These are phyloP conservation scores for Coprinopsis cinerea DNA, from an alignment of 768 basidiomycete genomes.

Conservation along the genomic window DNA sequence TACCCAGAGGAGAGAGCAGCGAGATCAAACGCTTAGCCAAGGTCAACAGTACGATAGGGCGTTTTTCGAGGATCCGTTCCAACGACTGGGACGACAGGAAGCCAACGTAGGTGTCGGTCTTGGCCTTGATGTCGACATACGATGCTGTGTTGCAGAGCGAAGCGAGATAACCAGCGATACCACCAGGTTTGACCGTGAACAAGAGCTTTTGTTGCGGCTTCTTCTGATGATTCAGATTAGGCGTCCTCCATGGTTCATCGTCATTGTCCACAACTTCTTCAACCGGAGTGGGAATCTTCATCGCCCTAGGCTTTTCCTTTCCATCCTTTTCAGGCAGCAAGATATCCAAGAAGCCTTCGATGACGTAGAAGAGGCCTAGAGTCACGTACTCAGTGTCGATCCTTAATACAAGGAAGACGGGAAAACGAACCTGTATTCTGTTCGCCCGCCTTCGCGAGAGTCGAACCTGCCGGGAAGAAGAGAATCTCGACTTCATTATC, in stretches of 20 bases:
- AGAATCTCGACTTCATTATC: slow-evolving; percentile 97
- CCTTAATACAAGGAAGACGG: slow-evolving; percentile 8
- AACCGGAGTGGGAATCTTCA: slow-evolving; percentile 12
- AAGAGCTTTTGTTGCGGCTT: slow-evolving; percentile 57
- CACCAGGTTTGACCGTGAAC: slow-evolving; percentile 95
- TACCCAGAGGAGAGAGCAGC: slow-evolving; percentile 86
- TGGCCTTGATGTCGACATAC: slow-evolving; percentile 94
- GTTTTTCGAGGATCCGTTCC: slow-evolving; percentile 85
- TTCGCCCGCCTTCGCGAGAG: slow-evolving; percentile 86
- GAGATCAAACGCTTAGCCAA: slow-evolving; percentile 96
- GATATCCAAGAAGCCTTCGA: slow-evolving; percentile 95
- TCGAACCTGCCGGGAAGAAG: slow-evolving; percentile 83
- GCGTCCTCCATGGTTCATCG: slow-evolving; percentile 32
- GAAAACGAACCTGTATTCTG: slow-evolving; percentile 62
- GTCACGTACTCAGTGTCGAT: slow-evolving; percentile 8
- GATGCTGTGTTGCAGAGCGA: slow-evolving; percentile 88
- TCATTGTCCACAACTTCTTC: slow-evolving; percentile 14
- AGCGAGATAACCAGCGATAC: slow-evolving; percentile 95
- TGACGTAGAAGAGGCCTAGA: slow-evolving; percentile 84
- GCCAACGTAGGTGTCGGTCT: slow-evolving; percentile 98
- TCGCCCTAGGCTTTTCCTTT: slow-evolving; percentile 15
- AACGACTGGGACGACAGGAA: slow-evolving; percentile 86
- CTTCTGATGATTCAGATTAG: slow-evolving; percentile 26
- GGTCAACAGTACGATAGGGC: slow-evolving; percentile 93
- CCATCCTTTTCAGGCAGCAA: slow-evolving; percentile 54